phyloP scores from a whole-genome alignment of 306 rosid genomes.

The Cucurbita ficifolia region DNA sequence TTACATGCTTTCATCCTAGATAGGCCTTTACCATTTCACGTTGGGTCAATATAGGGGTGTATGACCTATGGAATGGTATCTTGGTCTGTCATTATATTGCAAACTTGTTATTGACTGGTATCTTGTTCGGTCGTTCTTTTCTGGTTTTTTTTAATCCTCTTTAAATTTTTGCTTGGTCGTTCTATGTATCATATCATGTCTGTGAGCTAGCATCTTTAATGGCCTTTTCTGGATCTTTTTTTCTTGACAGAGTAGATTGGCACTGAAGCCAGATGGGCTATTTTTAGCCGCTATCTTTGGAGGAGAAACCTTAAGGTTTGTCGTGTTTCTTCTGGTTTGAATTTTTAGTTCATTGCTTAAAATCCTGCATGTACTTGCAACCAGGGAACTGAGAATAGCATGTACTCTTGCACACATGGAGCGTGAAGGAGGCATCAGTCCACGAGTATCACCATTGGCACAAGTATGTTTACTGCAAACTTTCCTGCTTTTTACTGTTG shows the following conservation, averaged over 20 bases:
- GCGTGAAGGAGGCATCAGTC: constrained; percentile 98
- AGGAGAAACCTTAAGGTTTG: constrained; percentile 82
- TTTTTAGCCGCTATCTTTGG: constrained; percentile 87
- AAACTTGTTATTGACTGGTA: neutral
- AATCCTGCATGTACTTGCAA: constrained; percentile 8
- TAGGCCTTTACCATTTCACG: too few species aligned
- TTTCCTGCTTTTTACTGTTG: neutral
- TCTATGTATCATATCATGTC: neutral
- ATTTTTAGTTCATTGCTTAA: constrained; percentile 6
- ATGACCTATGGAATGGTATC: too few species aligned
- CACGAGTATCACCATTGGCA: constrained; percentile 83
- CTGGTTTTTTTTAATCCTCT: neutral
- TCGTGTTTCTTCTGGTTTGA: constrained; percentile 6
- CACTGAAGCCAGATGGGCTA: constrained; percentile 91
- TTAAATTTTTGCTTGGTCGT: neutral
- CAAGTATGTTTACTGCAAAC: constrained; percentile 33
- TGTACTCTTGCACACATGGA: constrained; percentile 98
- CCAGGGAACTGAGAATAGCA: constrained; percentile 90
- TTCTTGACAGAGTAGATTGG: constrained; percentile 70
- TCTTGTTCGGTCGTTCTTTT: neutral
- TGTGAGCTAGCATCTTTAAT: neutral
- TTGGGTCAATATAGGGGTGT: too few species aligned
- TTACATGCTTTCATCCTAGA: too few species aligned
- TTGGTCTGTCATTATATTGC: too few species aligned
- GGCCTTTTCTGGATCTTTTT: neutral